Conservation (phyloP, 1,284 basidiomycete genomes). For the Pyrrhoderma lamaoense region DNA sequence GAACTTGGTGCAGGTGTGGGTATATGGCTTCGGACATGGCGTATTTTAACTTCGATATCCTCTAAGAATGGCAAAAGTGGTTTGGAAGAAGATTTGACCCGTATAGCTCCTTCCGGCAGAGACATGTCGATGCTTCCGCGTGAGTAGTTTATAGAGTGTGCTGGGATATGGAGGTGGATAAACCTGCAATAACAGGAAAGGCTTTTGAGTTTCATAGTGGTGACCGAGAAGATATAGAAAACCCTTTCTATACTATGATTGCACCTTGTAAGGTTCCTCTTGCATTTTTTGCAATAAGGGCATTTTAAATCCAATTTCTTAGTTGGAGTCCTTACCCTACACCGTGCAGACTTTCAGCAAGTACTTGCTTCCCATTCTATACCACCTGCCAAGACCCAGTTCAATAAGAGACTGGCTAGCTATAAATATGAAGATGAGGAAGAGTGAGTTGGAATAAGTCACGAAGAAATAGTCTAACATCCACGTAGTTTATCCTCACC, state of each 20-base stretch:
- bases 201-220: conserved; percentile 15
- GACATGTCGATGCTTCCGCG: conserved; percentile 4
- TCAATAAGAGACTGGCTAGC: conserved; percentile 10
- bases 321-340: conserved; percentile 17
- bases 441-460: conserved; percentile 12
- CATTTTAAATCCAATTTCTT: neutral
- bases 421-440: conserved; percentile 8
- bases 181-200: conserved; percentile 1
- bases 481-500: neutral
- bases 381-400: conserved; percentile 4
- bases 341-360: conserved; percentile 16
- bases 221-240: conserved; percentile 4
- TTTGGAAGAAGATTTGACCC: conserved; percentile 2
- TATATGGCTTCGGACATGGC: conserved; percentile 40
- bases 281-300: neutral
- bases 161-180: neutral
- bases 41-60: conserved; percentile 26
- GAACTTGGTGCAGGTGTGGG: conserved; percentile 46
- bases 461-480: too few relatives aligned
- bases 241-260: conserved; percentile 13
- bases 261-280: conserved; percentile 10
- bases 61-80: neutral
- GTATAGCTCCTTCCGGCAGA: conserved; percentile 8
- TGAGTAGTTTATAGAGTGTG: conserved; percentile 1
- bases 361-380: conserved; percentile 10